A percentile compares a stretch with the other conserved stretches of the same genome.
Conservation (phyloP, 2,329 filamentous ascomycete genomes). For the Calonectria honghensis region DNA sequence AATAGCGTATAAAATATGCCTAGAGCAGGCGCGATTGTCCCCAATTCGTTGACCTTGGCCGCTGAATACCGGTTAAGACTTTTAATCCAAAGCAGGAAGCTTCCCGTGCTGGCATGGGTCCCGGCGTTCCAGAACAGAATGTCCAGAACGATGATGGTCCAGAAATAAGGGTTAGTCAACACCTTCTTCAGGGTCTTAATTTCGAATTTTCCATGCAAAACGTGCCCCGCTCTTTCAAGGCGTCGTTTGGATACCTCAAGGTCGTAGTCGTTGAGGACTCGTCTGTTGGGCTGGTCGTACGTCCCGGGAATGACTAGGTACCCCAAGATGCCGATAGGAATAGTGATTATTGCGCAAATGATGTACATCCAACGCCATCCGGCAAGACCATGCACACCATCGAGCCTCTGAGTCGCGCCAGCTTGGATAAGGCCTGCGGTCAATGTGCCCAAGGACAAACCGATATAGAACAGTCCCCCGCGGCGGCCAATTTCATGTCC, state of each 20-base stretch:
- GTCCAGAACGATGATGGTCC: slow-evolving; percentile 69
- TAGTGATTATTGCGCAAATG: slow-evolving; percentile 71
- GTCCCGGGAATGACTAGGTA: slow-evolving; percentile 70
- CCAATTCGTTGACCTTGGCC: slow-evolving; percentile 71
- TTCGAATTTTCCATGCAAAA: slow-evolving; percentile 60
- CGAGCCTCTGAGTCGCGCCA: slow-evolving; percentile 61
- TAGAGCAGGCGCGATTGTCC: slow-evolving; percentile 71
- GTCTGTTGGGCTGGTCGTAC: slow-evolving; percentile 66
- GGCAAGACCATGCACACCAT: slow-evolving; percentile 65
- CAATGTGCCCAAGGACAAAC: slow-evolving; percentile 69
- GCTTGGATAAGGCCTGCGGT: slow-evolving; percentile 71
- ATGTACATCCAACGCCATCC: slow-evolving; percentile 75
- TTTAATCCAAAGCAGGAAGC: slow-evolving; percentile 76
- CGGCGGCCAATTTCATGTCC: slow-evolving; percentile 67
- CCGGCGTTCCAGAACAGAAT: slow-evolving; percentile 75
- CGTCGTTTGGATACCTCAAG: slow-evolving; percentile 66
- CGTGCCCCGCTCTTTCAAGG: slow-evolving; percentile 66
- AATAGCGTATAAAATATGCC: slow-evolving; percentile 75
- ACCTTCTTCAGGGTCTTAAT: slow-evolving; percentile 58
- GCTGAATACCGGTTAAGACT: slow-evolving; percentile 69
- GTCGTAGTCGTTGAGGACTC: slow-evolving; percentile 68
- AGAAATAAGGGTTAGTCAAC: slow-evolving; percentile 68
- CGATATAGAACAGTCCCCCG: slow-evolving; percentile 70
- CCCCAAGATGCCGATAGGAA: slow-evolving; percentile 70
- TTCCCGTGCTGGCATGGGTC: slow-evolving; percentile 67